Evolutionary conservation across 495 filamentous ascomycete species (phyloP).

Genomic region (Chaetomium cochliodes): DNA sequence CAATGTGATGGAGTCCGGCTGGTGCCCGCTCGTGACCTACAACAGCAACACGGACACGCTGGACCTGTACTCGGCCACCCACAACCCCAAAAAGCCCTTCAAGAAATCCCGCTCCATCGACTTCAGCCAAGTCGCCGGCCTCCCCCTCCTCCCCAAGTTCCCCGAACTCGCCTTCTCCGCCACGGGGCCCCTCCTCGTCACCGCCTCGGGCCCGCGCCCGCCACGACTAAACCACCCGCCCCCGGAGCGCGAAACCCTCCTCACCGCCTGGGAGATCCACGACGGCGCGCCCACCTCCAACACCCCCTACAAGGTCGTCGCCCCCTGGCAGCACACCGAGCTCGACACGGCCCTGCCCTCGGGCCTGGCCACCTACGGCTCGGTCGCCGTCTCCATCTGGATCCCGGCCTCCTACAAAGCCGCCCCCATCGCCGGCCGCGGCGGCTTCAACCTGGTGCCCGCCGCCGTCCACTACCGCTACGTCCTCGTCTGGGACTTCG

Average conservation of each 20-base stretch:
- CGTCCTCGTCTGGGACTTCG: constrained; percentile 41
- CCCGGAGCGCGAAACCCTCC: constrained; percentile 36
- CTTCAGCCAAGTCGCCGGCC: constrained; percentile 36
- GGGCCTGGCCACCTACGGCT: constrained; percentile 37
- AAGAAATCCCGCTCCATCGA: constrained; percentile 69
- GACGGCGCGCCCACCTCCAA: constrained; percentile 22
- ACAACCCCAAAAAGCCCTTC: constrained; percentile 68
- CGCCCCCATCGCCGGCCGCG: constrained; percentile 24
- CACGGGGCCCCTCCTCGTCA: constrained; percentile 37
- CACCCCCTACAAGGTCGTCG: constrained; percentile 38
- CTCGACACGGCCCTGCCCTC: constrained; percentile 39
- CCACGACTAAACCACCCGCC: constrained; percentile 37
- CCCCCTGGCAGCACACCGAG: constrained; percentile 40
- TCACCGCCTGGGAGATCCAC: constrained; percentile 38
- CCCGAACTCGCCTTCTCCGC: constrained; percentile 41
- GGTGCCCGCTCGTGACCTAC: constrained; percentile 35
- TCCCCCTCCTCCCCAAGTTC: constrained; percentile 38
- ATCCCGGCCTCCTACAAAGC: constrained; percentile 39
- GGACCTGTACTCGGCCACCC: constrained; percentile 60
- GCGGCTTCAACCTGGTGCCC: constrained; percentile 35
- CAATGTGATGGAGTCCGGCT: constrained; percentile 36
- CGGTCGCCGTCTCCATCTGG: constrained; percentile 39
- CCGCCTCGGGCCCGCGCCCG: constrained; percentile 38
- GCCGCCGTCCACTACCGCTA: constrained; percentile 33
- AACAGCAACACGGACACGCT: constrained; percentile 35